These are phyloP conservation scores for Zychaea mexicana DNA, from an alignment of 371 early-diverging fungal species.

Conservation along the genomic window DNA sequence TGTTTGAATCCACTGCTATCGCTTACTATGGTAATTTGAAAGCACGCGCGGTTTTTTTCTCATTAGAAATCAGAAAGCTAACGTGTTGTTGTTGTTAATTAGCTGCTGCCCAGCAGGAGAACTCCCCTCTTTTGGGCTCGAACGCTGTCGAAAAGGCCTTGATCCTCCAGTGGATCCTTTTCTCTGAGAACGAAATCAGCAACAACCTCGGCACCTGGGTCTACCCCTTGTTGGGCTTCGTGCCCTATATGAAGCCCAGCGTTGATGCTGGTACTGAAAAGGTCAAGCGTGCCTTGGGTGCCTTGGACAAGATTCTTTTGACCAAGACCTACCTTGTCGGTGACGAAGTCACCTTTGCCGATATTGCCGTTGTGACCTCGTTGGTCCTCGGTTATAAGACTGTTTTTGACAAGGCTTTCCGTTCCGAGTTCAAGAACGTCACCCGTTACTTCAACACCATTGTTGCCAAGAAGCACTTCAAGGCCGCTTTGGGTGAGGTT, in stretches of 20 bases:
- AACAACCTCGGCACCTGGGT: constrained; percentile 55
- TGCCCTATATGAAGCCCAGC: constrained; percentile 67
- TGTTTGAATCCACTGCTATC: constrained; percentile 87
- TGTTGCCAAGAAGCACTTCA: constrained; percentile 81
- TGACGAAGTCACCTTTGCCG: constrained; percentile 89
- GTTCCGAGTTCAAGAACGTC: constrained; percentile 82
- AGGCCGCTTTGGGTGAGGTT: constrained; percentile 75
- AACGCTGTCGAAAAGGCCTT: constrained; percentile 72
- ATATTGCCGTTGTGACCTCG: constrained; percentile 71
- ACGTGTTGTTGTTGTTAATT: constrained; percentile 3
- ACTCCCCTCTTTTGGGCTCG: constrained; percentile 65
- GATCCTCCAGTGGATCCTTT: constrained; percentile 80
- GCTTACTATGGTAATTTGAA: constrained; percentile 76
- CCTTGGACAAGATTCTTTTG: constrained; percentile 74
- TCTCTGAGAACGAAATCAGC: constrained; percentile 67
- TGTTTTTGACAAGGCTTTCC: constrained; percentile 70
- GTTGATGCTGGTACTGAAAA: constrained; percentile 70
- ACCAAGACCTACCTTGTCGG: constrained; percentile 91
- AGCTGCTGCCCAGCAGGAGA: constrained; percentile 70
- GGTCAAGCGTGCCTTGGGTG: constrained; percentile 62
- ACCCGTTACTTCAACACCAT: constrained; percentile 86
- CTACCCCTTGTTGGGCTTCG: constrained; percentile 68
- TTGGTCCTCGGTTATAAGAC: constrained; percentile 64
- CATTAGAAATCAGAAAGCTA: neutral
- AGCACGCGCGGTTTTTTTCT: neutral